Conservation (phyloP, 176 grass and related monocot genomes). For the Puya raimondii region DNA sequence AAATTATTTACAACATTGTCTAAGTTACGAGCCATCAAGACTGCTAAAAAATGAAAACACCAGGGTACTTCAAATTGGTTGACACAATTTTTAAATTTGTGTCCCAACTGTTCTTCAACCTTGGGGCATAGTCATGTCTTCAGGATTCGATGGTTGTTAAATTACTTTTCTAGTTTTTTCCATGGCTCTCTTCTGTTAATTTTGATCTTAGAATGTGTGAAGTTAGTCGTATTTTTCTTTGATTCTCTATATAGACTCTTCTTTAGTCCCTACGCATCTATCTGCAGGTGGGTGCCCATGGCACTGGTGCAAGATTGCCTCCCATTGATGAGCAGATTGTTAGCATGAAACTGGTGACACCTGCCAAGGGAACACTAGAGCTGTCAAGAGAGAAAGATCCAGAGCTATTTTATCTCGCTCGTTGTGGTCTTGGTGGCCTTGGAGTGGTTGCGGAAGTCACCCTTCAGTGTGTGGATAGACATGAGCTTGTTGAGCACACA, state of each 20-base stretch:
- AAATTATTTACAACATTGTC: too few relatives aligned
- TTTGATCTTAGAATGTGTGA: background rate
- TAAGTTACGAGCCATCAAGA: too few relatives aligned
- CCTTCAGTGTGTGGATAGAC: constrained; percentile 65
- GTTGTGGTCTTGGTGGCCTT: constrained; percentile 67
- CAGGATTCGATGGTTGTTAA: too few relatives aligned
- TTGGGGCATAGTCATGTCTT: too few relatives aligned
- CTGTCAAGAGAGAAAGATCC: constrained; percentile 77
- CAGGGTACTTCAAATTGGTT: too few relatives aligned
- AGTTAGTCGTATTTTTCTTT: background rate
- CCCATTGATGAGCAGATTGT: constrained; percentile 91
- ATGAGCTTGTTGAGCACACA: constrained; percentile 83
- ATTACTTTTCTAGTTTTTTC: background rate
- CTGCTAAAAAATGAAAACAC: too few relatives aligned
- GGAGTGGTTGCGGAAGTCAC: constrained; percentile 79
- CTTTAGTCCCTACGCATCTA: background rate
- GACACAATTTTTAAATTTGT: too few relatives aligned
- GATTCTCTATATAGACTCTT: too few relatives aligned
- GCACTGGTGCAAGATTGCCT: constrained; percentile 78
- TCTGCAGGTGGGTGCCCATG: constrained; percentile 84
- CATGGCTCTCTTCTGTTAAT: background rate
- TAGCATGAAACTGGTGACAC: constrained; percentile 93
- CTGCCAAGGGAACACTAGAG: constrained; percentile 75
- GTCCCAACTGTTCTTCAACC: too few relatives aligned
- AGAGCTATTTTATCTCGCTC: constrained; percentile 84